A percentile compares a stretch with the other conserved stretches of the same genome.
Evolutionary conservation across 768 basidiomycete species (phyloP).

Genomic region (Naganishia antarctica): DNA sequence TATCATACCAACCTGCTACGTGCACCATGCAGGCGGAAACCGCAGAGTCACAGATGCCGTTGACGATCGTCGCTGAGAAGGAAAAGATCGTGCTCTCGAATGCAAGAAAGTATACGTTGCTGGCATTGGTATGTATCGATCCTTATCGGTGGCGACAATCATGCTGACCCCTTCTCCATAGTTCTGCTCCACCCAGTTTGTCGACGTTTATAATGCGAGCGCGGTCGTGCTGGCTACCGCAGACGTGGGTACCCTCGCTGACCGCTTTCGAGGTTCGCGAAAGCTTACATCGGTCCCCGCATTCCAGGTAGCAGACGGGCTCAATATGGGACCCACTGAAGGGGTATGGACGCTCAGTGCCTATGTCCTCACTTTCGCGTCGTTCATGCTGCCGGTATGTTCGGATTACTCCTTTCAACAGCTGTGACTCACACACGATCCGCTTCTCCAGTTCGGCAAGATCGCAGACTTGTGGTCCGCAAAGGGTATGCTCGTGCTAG

Average conservation of each 20-base stretch:
- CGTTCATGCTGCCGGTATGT: conserved; percentile 28
- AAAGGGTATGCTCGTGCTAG: conserved; percentile 18
- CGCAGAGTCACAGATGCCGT: no score
- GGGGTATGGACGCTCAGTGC: conserved; percentile 27
- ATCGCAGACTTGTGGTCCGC: conserved; percentile 22
- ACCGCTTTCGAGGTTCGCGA: no score
- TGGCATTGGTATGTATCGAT: neutral
- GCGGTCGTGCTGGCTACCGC: conserved; percentile 25
- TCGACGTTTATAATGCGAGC: conserved; percentile 63
- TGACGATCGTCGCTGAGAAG: no score
- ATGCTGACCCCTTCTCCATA: neutral
- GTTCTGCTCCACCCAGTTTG: conserved; percentile 27
- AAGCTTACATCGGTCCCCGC: neutral
- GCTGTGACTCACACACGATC: neutral
- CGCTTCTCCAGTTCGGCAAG: conserved; percentile 18
- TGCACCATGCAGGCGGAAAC: no score
- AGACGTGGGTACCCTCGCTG: neutral
- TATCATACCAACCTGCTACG: no score
- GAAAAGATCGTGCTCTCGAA: conserved; percentile 11
- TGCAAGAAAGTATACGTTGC: conserved; percentile 3
- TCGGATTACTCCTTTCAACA: no score
- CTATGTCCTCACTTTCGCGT: conserved; percentile 24
- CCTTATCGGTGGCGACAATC: neutral
- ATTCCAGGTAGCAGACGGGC: conserved; percentile 11
- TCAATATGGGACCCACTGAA: conserved; percentile 24